Evolutionary conservation across 768 basidiomycete species (phyloP), one percentile per base, ranked within the genome.

Genomic region (Postia placenta): DNA sequence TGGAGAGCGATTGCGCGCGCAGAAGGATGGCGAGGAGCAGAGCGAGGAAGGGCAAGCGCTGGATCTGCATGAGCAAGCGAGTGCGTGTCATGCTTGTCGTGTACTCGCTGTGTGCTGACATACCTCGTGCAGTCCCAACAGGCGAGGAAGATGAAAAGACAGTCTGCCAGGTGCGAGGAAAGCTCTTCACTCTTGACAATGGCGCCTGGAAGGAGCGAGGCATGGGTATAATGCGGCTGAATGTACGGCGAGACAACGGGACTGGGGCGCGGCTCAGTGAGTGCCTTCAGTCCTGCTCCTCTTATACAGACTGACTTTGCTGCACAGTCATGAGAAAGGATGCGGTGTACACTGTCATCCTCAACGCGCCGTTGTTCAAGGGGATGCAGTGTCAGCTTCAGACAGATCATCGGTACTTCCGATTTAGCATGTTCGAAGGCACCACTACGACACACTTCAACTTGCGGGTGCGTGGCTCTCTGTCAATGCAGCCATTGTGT

Each of bases 291-390:
- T 24, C 30, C 17, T 44, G 46, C 39, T 35, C 20, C 12, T 9
- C 14, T 11, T 20, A 30, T 30, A 25, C 42, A 42, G 45, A 14
- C 11, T 45, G 22, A 42, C 45, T 17, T 20, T 42, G 33, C 27
- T 50, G 3, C 56, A n/a, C n/a, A 90, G 88, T 91, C 17, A 89
- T 91, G 87, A 78, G 88, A 53, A 90, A 89, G 63, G 88, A 91
- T 57, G 88, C 87, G 0, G 87, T 90, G 17, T 84, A 81, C 61
- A 74, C 85, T 2, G 64, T 90, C 45, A 60, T 91, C 49, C 70
- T 91, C 38, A 91, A 91, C 57, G 78, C 83, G 42, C 79, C 83
- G 41, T 69, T 91, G 45, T 91, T 90, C 73, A 70, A 72, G 57
- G 88, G 88, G 26, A 91, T 91, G 87, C 74, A 74, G 48, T 86